Base-by-base conservation (phyloP, 1,139 yeast genomes). In the Hyphopichia wangnamkhiaoensis region DNA sequence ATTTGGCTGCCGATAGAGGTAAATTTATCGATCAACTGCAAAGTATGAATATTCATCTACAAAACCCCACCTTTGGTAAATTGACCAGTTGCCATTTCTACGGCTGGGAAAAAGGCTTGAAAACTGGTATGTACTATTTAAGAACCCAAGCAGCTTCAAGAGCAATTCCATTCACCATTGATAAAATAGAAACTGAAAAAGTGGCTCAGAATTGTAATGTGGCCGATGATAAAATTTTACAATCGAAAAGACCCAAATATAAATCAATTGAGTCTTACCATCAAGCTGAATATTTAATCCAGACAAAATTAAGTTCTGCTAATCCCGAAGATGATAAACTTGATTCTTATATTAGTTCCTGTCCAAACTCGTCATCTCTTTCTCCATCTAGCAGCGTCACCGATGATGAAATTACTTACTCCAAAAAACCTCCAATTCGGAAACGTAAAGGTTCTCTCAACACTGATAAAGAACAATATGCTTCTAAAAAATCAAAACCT, bases 51-150 rank as follows among this genome's bases (percentile, higher is more conserved):
- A 81, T 91, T 52, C 86, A 87, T 68, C 74, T 91, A 63, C 82
- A 79, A 59, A 80, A 83, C 41, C 97, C 97, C 37, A 87, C 97
- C 1, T 82, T 87, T 82, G 95, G 95, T 46, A 91, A 91, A 63
- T 75, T 93, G 49, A 91, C 98, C n/a, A 80, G 91, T 54, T 91
- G 91, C 94, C 98, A 93, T 65, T 93, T 93, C 71, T 89, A 91
- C 61, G 96, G 96, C 33, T 93, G 98, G 98, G 84, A 84, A 65
- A 86, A 84, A 71, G 98, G 98, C 34, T 77, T 93, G 59, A 93
- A 93, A 76, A 93, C 98, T 4, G 98, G 98, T 45, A 91, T 93
- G 96, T 93, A 93, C 74, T 93, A 93, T 66, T 71, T 93, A 60
- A 80, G 98, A 61, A 91, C 98, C 5, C 94, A 86, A 71, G 96